Conservation (phyloP, 2,329 filamentous ascomycete species). For the Microdochium paspali region DNA sequence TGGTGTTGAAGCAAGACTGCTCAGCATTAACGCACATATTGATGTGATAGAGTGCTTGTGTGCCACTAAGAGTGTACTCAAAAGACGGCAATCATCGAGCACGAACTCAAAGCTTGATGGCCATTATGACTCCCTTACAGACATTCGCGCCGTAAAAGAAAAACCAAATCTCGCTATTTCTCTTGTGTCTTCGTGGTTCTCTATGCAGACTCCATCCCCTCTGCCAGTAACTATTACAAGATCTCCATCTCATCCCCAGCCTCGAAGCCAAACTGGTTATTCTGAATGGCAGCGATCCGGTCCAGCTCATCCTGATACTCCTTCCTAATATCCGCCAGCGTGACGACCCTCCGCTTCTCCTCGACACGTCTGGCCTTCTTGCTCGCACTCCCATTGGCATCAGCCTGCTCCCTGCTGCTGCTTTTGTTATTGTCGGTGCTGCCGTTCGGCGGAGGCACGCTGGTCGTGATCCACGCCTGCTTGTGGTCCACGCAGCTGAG, state of each 20-base stretch:
- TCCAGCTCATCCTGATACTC: conserved; percentile 89
- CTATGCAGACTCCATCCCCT: not conserved
- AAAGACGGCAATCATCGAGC: too few species aligned
- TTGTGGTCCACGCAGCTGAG: conserved; percentile 73
- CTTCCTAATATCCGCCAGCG: conserved; percentile 74
- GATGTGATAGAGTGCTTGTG: too few species aligned
- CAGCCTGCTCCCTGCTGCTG: conserved; percentile 1
- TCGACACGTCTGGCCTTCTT: conserved; percentile 26
- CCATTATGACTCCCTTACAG: too few species aligned
- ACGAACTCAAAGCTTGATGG: too few species aligned
- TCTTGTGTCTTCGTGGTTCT: conserved; percentile 3
- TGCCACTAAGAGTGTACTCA: too few species aligned
- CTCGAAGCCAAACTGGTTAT: conserved; percentile 76
- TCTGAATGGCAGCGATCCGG: conserved; percentile 76
- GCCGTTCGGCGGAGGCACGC: conserved; percentile 20
- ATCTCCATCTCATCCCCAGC: conserved; percentile 47
- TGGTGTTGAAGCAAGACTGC: too few species aligned
- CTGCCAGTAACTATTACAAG: conserved; percentile 16
- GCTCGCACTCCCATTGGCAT: conserved; percentile 8
- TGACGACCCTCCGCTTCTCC: conserved; percentile 61
- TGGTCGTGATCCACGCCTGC: conserved; percentile 69
- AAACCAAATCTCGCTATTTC: too few species aligned
- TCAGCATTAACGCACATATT: too few species aligned
- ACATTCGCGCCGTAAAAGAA: too few species aligned
- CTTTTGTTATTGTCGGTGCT: conserved; percentile 1